These are phyloP conservation scores for Aspergillus ochraceoroseus DNA, from an alignment of 2,329 filamentous ascomycete genomes.

Conservation along the genomic window DNA sequence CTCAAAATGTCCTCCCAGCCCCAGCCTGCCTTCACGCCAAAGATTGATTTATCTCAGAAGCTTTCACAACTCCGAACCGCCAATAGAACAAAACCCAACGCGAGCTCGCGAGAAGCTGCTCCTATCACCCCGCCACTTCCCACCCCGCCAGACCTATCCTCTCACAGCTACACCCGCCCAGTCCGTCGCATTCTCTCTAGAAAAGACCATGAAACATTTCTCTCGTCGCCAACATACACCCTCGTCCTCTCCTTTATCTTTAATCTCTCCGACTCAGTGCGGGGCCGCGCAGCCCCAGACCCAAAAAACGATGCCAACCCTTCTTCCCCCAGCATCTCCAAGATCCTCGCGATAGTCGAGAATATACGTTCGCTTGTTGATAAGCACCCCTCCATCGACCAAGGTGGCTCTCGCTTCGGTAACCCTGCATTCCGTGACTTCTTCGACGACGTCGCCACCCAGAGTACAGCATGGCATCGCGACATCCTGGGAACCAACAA, in stretches of 20 bases:
- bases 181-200: slow-evolving; percentile 74
- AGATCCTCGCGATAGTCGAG: slow-evolving; percentile 65
- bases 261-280: slow-evolving; percentile 73
- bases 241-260: slow-evolving; percentile 83
- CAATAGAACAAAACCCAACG: slow-evolving; percentile 31
- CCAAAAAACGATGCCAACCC: neutral
- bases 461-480: slow-evolving; percentile 41
- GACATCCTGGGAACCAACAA: slow-evolving; percentile 39
- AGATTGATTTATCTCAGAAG: slow-evolving; percentile 41
- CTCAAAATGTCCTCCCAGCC: slow-evolving; percentile 25
- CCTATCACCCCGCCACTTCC: slow-evolving; percentile 73
- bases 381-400: slow-evolving; percentile 73
- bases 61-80: slow-evolving; percentile 37
- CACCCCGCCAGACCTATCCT: slow-evolving; percentile 58
- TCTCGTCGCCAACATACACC: slow-evolving; percentile 67
- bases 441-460: slow-evolving; percentile 52
- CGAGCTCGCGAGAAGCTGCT: slow-evolving; percentile 49
- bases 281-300: slow-evolving; percentile 41
- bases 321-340: slow-evolving; percentile 55
- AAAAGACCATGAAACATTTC: slow-evolving; percentile 75
- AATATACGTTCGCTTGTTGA: slow-evolving; percentile 63
- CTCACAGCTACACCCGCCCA: slow-evolving; percentile 61
- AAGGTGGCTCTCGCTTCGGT: slow-evolving; percentile 84
- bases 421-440: slow-evolving; percentile 87
- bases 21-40: slow-evolving; percentile 20